These are phyloP conservation scores for Boletus reticuloceps DNA, from an alignment of 768 basidiomycete species.

Conservation along the genomic window DNA sequence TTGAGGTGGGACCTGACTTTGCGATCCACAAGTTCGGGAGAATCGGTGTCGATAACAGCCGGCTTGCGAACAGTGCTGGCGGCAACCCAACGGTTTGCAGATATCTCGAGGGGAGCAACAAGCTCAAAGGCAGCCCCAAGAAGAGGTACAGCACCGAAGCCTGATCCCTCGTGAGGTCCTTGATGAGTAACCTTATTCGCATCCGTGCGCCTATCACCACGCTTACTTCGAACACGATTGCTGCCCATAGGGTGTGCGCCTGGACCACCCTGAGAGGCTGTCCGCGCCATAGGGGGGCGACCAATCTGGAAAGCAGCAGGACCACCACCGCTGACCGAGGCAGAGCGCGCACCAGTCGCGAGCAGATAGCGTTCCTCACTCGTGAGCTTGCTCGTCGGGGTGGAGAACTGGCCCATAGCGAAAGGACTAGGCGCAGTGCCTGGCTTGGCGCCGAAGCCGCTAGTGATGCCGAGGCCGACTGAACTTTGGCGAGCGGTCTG, in stretches of 20 bases:
- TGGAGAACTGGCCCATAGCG: slow-evolving; percentile 70
- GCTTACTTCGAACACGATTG: slow-evolving; percentile 73
- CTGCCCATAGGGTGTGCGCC: slow-evolving; percentile 47
- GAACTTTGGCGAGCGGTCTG: slow-evolving; percentile 47
- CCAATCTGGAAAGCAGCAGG: slow-evolving; percentile 47
- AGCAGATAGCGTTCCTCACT: slow-evolving; percentile 67
- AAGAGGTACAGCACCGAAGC: slow-evolving; percentile 29
- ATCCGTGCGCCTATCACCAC: slow-evolving; percentile 76
- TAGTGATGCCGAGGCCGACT: slow-evolving; percentile 43
- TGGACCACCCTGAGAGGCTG: slow-evolving; percentile 62
- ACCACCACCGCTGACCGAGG: slow-evolving; percentile 54
- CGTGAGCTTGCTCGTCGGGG: slow-evolving; percentile 52
- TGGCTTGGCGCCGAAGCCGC: slow-evolving; percentile 31
- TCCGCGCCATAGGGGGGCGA: slow-evolving; percentile 66
- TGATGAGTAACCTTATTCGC: slow-evolving; percentile 44
- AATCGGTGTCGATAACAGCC: slow-evolving; percentile 48
- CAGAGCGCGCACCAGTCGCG: slow-evolving; percentile 45
- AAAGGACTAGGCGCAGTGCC: slow-evolving; percentile 29
- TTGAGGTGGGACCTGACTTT: slow-evolving; percentile 92
- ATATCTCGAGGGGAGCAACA: slow-evolving; percentile 70
- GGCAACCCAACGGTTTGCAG: slow-evolving; percentile 84
- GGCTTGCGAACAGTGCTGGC: slow-evolving; percentile 43
- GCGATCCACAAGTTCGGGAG: slow-evolving; percentile 85
- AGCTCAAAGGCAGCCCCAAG: slow-evolving; percentile 50
- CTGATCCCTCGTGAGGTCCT: slow-evolving; percentile 32